Conservation (phyloP, 768 basidiomycete species). For the Mycena indigotica region DNA sequence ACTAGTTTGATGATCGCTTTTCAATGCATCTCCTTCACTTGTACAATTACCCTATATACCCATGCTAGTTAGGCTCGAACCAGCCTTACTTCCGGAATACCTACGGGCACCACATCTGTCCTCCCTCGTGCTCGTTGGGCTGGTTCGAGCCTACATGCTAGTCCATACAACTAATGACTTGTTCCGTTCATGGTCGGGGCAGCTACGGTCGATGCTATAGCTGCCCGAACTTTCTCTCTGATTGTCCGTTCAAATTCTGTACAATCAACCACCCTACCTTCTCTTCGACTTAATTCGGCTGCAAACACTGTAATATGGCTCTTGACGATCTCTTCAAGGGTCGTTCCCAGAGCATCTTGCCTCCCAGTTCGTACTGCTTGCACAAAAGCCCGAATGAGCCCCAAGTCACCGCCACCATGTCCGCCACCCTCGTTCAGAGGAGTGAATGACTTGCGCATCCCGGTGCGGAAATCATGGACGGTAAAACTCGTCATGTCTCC, state of each 20-base stretch:
- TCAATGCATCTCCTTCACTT: too few species aligned
- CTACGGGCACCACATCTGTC: too few species aligned
- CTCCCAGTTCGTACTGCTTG: slow-evolving; percentile 67
- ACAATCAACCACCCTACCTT: slow-evolving; percentile 72
- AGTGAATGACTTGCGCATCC: slow-evolving; percentile 42
- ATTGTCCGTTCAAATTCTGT: slow-evolving; percentile 59
- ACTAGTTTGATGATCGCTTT: too few species aligned
- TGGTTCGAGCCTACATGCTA: too few species aligned
- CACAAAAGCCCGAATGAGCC: slow-evolving; percentile 75
- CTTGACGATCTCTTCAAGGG: slow-evolving; percentile 67
- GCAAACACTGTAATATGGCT: slow-evolving; percentile 88
- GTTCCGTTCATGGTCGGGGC: neutral
- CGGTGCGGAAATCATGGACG: slow-evolving; percentile 73
- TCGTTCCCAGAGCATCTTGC: slow-evolving; percentile 68
- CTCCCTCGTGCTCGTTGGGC: too few species aligned
- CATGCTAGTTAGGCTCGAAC: too few species aligned
- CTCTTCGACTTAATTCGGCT: slow-evolving; percentile 73
- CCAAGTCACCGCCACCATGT: slow-evolving; percentile 84
- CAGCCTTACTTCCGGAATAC: too few species aligned
- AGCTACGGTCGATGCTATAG: slow-evolving; percentile 1
- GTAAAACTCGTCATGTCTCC: slow-evolving; percentile 81
- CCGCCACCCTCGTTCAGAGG: slow-evolving; percentile 66
- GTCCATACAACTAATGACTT: too few species aligned
- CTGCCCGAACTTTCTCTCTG: slow-evolving; percentile 32
- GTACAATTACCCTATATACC: too few species aligned